Base-by-base conservation (phyloP, 371 early-diverging fungal species). In the Circinella umbellata region DNA sequence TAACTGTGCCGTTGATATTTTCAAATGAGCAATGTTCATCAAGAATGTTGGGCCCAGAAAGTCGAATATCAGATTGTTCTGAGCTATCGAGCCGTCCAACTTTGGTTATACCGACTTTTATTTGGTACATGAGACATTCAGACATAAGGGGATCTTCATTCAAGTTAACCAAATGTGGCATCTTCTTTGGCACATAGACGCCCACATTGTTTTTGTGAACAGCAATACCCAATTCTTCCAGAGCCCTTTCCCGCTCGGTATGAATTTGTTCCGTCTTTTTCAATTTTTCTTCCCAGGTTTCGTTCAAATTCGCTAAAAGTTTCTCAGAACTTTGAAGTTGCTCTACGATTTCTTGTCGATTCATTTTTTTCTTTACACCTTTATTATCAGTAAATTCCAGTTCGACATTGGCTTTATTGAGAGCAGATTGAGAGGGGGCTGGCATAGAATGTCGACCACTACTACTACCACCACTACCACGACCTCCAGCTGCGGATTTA, bases 121-220 rank as follows among this genome's bases (percentile, higher is more conserved):
- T 82, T 63, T 92, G 91, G 75, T 95, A 95, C 63, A 97, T 90
- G 14, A 97, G 80, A 67, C 95, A 95, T 74, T 97, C 94, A 5
- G 93, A 91, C 93, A 94, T 92, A 60, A 93, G 87, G 9, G 96
- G 95, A 74, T 97, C 95, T 72, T 96, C 96, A 71, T 93, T 95
- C 54, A 95, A 82, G 66, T 96, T 97, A 63, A 96, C 92, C 63
- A 97, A 81, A 76, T 95, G 95, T 2, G 97, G 96, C 46, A 90
- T 85, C 48, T 88, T 89, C 63, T 93, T 92, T 4, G 97, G 95
- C 27, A 92, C 90, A 68, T 90, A 90, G 8, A 96, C 86, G 8
- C 95, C 95, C 51, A 93, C 90, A 27, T 90, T 87, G 63, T 86
- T 87, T 48, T 90, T 88, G 55, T 92, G 91, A 4, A 93, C 85